Base-by-base conservation (phyloP, 305 asterid species). In the Fraxinus nigra region DNA sequence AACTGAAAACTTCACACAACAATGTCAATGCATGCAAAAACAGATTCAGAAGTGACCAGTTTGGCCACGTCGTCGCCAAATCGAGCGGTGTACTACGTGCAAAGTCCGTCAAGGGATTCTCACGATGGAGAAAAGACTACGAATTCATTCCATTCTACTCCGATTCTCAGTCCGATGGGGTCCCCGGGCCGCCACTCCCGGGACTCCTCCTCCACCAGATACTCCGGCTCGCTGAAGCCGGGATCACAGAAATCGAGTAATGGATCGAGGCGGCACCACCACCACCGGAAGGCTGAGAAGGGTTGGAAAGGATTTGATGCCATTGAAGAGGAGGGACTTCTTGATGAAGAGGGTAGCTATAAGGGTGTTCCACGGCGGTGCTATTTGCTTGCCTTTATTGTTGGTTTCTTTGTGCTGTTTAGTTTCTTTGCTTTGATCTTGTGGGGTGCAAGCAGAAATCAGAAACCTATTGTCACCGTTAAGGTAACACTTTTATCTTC, bases 81-180 rank as follows among this genome's bases (percentile, higher is more conserved):
- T 61, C 90, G 97, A 82, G 87, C 91, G 10, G 97, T 88, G 16
- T 95, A 95, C 91, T 95, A 93, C 84, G 99, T 95, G 75, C 99
- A 95, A 83, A 91, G 97, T 65, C 98, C 99, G 28, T 95, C 99
- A 7, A 63, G 99, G 76, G 99, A 95, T 85, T 93, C 99, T 0
- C 98, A 95, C 84, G 98, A 95, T 70, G 98, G 98, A 2, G 99
- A 93, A 82, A 95, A 95, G 90, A 95, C 99, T 4, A 91, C 97
- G 1, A 92, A 94, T 54, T 95, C 99, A 0, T 94, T 92, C 86
- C 99, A 92, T 78, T 94, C 97, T 7, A 95, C 97, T 16, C 99
- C 99, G 72, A 88, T 91, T 0, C 87, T 92, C 63, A 92, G 97
- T 83, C 98, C 99, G n/a, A 86, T 89, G 92, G 99, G 96, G 1